phyloP scores from a whole-genome alignment of 208 protist genomes.

The Crithidia bombi region DNA sequence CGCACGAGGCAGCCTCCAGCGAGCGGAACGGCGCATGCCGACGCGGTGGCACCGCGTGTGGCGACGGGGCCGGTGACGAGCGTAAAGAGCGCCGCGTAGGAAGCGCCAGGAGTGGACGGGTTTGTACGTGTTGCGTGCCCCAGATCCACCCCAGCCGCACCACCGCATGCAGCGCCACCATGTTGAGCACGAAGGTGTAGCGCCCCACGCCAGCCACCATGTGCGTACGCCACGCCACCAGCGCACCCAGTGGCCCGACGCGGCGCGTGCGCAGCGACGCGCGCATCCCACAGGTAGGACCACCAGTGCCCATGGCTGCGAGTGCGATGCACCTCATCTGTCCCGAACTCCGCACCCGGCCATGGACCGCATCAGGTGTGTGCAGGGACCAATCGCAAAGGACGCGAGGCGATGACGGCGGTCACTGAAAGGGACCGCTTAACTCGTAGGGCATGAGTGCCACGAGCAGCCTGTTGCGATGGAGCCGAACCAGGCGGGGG shows the following conservation, averaged over 20 bases:
- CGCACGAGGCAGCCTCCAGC: constrained; percentile 94
- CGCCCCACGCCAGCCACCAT: constrained; percentile 97
- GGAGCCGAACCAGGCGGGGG: constrained; percentile 93
- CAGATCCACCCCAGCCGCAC: constrained; percentile 85
- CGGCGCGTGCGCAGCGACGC: constrained; percentile 49
- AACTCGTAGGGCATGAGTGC: constrained; percentile 81
- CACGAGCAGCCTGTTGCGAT: constrained; percentile 90
- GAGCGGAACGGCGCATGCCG: constrained; percentile 93
- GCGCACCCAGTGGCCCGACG: constrained; percentile 52
- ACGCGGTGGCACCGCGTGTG: constrained; percentile 96
- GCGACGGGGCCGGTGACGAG: constrained; percentile 93
- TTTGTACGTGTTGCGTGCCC: constrained; percentile 77
- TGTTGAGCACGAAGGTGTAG: constrained; percentile 98
- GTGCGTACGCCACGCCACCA: constrained; percentile 84
- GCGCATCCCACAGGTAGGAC: constrained; percentile 96
- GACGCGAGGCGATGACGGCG: constrained; percentile 83
- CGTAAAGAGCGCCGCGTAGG: constrained; percentile 95
- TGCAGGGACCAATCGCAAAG: constrained; percentile 57
- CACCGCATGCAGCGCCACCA: constrained; percentile 96
- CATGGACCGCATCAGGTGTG: constrained; percentile 97
- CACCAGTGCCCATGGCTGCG: constrained; percentile 95
- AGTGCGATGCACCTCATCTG: constrained; percentile 98
- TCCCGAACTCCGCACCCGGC: constrained; percentile 99
- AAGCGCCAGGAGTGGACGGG: constrained; percentile 88
- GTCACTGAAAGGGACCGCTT: constrained; percentile 80